phyloP scores from a whole-genome alignment of 169 alveolate genomes.

The Miamiensis avidus region DNA sequence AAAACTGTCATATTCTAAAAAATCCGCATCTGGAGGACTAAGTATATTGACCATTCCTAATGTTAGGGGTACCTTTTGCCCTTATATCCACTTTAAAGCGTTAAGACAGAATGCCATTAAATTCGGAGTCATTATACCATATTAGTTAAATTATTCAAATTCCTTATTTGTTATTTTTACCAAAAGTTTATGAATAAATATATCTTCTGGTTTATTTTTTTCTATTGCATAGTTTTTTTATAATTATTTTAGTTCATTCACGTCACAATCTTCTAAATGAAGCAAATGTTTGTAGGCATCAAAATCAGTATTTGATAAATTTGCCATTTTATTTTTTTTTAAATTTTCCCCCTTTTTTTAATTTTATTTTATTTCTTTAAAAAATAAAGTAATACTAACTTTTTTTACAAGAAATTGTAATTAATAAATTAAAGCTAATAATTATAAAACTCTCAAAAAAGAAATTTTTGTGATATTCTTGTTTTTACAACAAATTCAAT shows the following conservation, averaged over 20 bases:
- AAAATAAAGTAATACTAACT: no score
- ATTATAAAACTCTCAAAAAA: no score
- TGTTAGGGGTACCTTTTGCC: neutral
- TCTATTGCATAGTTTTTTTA: neutral
- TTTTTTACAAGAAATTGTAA: no score
- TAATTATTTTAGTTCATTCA: neutral
- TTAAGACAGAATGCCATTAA: neutral
- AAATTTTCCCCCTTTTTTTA: no score
- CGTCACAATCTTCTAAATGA: neutral
- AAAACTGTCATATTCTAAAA: neutral
- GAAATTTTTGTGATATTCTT: no score
- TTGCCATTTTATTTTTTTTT: neutral
- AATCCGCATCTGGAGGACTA: neutral
- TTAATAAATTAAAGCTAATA: no score
- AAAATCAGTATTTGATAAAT: neutral
- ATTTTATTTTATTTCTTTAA: no score
- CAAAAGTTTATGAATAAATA: neutral
- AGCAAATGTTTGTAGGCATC: neutral
- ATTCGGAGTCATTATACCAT: neutral
- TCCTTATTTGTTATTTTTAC: neutral
- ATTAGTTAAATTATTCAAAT: neutral
- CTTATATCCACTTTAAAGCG: neutral
- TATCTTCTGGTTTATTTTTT: neutral
- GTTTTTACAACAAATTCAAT: no score
- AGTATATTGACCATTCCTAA: neutral